Percentiles rank a stretch among this genome's conserved stretches.
Evolutionary conservation across 2,329 filamentous ascomycete species (phyloP).

Genomic region (Lachnellula hyalina): DNA sequence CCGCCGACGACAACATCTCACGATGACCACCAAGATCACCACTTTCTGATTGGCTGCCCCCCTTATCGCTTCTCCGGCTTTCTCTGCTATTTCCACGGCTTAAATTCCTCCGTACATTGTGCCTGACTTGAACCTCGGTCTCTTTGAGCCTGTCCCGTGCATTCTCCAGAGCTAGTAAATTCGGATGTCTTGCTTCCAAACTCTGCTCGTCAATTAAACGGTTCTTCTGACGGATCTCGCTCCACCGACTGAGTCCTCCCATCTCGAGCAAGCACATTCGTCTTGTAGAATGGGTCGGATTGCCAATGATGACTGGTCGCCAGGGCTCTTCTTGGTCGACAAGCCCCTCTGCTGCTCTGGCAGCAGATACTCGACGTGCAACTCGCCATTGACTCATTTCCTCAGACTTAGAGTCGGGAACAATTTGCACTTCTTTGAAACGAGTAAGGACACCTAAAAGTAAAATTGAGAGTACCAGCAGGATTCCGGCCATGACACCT

Average conservation of each 20-base stretch:
- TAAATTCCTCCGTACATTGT: slow-evolving; percentile 18
- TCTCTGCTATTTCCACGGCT: slow-evolving; percentile 10
- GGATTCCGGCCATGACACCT: slow-evolving; percentile 61
- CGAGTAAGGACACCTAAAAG: slow-evolving; percentile 58
- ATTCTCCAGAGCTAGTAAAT: slow-evolving; percentile 23
- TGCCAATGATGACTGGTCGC: slow-evolving; percentile 66
- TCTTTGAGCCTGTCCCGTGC: slow-evolving; percentile 21
- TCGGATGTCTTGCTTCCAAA: slow-evolving; percentile 29
- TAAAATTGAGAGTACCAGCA: slow-evolving; percentile 59
- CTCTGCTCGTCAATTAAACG: slow-evolving; percentile 45
- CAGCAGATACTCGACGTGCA: slow-evolving; percentile 44
- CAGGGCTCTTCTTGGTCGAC: slow-evolving; percentile 43
- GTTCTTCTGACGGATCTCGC: slow-evolving; percentile 62
- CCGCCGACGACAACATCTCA: slow-evolving; percentile 16
- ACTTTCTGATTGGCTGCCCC: slow-evolving; percentile 7
- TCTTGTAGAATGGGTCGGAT: slow-evolving; percentile 62
- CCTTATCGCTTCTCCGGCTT: slow-evolving; percentile 14
- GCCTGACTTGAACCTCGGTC: slow-evolving; percentile 17
- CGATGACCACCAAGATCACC: slow-evolving; percentile 20
- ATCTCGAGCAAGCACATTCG: slow-evolving; percentile 68
- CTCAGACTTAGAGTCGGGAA: slow-evolving; percentile 53
- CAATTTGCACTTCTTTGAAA: slow-evolving; percentile 62
- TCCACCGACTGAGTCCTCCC: slow-evolving; percentile 64
- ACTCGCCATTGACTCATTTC: slow-evolving; percentile 50
- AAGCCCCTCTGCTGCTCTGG: slow-evolving; percentile 31